phyloP scores from a whole-genome alignment of 2,329 filamentous ascomycete genomes.

The Ophiocordyceps sinensis region DNA sequence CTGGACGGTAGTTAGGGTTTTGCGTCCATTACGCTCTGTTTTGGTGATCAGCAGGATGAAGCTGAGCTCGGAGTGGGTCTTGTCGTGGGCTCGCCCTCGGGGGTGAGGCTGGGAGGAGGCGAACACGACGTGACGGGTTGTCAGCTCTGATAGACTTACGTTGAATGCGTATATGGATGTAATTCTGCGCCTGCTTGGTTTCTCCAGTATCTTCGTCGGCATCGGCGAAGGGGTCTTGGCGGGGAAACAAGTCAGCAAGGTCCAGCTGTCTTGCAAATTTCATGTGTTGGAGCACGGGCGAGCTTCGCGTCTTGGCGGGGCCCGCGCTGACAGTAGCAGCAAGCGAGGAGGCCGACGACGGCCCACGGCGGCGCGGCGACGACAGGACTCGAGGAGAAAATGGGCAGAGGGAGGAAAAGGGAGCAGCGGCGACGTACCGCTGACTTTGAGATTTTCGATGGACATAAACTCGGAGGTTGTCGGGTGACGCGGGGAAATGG shows the following conservation, averaged over 20 bases:
- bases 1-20: constrained; percentile 99
- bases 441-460: constrained; percentile 97
- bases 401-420: neutral
- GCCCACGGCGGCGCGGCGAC: neutral
- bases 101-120: too few relatives aligned
- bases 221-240: constrained; percentile 98
- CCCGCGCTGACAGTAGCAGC: too few relatives aligned
- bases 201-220: constrained; percentile 98
- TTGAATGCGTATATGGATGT: constrained; percentile 99
- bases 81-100: too few relatives aligned
- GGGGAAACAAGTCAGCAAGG: constrained; percentile 10
- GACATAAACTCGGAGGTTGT: constrained; percentile 82
- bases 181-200: constrained; percentile 89
- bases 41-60: constrained; percentile 21
- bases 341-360: neutral
- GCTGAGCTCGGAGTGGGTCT: neutral
- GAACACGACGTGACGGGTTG: neutral
- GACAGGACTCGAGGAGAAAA: neutral
- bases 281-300: too few relatives aligned
- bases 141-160: constrained; percentile 45
- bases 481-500: constrained; percentile 41
- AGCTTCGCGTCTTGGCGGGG: too few relatives aligned
- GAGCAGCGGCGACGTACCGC: constrained; percentile 46
- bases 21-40: constrained; percentile 98
- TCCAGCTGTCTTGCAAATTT: neutral